Evolutionary conservation across 2,329 filamentous ascomycete genomes (phyloP).

Genomic region (Clonostachys solani): DNA sequence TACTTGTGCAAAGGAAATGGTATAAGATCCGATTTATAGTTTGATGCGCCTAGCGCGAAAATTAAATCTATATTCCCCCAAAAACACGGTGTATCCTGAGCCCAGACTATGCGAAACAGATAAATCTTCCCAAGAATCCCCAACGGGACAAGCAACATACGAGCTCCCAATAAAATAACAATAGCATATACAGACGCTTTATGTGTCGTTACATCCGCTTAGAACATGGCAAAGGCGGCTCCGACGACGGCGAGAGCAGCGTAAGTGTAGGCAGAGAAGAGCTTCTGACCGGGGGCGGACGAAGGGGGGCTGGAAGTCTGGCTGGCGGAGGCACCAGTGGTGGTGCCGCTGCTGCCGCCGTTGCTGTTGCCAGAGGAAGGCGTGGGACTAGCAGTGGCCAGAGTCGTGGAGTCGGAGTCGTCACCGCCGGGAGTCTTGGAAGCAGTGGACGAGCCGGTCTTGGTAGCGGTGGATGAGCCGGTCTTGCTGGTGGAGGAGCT

Average conservation of each 20-base stretch:
- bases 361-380: not conserved
- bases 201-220: not conserved
- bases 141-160: no score
- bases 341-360: not conserved
- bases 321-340: not conserved
- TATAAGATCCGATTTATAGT: no score
- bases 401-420: not conserved
- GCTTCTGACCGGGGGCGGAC: slow-evolving; percentile 1
- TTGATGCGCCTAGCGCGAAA: no score
- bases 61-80: no score
- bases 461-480: slow-evolving; percentile 3
- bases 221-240: slow-evolving; percentile 3
- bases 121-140: no score
- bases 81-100: no score
- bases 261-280: slow-evolving; percentile 1
- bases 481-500: slow-evolving; percentile 8
- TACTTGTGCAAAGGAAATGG: no score
- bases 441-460: slow-evolving; percentile 8
- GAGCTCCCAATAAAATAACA: no score
- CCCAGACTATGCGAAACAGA: no score
- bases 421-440: not conserved
- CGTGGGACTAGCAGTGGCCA: not conserved
- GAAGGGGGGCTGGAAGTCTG: not conserved
- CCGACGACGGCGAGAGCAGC: slow-evolving; percentile 1
- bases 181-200: no score